Evolutionary conservation across 352 stramenopile species (phyloP), one percentile per base, ranked within the genome.

Genomic region (Phytophthora macrochlamydospora): DNA sequence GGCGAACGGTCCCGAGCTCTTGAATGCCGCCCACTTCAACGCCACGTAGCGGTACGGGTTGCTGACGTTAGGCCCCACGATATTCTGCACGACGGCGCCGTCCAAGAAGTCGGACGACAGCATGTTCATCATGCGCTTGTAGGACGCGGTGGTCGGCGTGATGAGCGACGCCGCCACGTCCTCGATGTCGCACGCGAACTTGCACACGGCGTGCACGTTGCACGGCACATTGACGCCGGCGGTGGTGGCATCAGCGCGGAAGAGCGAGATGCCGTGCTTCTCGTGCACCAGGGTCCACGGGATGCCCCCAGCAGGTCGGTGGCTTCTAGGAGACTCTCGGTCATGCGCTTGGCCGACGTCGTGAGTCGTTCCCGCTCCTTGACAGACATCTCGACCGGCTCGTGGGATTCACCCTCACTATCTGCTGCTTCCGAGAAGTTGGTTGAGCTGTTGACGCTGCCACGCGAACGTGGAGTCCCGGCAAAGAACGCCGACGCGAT

Each of bases 181-280:
- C 59, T 93, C 78, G 62, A 95, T 94, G 31, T 90, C 70, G 48
- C 82, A 85, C 12, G 74, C 78, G 64, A 95, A 89, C 70, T 92
- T 92, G 70, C 81, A 92, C 31, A 92, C 85, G 1, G 88, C 84
- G 67, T 95, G 88, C n/a, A 95, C 85, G 51, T 95, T 95, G 73
- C 86, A 94, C 5, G 85, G 86, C 40, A 87, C 75, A 31, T 87
- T 83, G 48, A 73, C 79, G 32, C 54, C 62, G 32, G 73, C 67
- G 28, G 79, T 76, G 48, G 76, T 69, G 37, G 80, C 59, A 18
- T 94, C 84, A 11, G 86, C 83, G 33, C 83, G 85, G 64, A 92
- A 93, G 59, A 95, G 87, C 59, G 83, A 92, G 62, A 94, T 85
- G 60, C 86, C 86, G 71, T 92, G 82, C 61, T 91, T 92, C 59